phyloP scores from a whole-genome alignment of 2,329 filamentous ascomycete species.

The Ceratocystis cubensis region DNA sequence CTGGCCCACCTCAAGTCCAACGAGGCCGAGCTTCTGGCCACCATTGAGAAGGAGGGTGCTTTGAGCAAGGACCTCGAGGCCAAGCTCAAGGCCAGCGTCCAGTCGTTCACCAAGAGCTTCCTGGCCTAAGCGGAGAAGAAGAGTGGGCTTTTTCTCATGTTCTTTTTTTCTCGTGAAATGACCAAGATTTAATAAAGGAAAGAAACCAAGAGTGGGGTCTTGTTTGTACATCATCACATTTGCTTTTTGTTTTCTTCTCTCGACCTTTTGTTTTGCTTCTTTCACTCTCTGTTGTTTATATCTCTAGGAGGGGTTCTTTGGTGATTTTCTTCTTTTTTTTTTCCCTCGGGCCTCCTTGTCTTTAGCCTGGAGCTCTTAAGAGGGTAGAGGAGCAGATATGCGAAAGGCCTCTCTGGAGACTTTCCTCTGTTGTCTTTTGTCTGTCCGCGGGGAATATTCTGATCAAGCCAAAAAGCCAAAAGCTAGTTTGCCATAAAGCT shows the following conservation, averaged over 20 bases:
- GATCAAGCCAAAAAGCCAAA: too few species aligned
- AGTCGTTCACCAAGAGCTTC: conserved; percentile 91
- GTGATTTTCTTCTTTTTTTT: conserved; percentile 17
- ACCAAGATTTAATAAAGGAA: conserved; percentile 24
- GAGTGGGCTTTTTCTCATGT: background rate
- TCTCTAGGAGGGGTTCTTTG: too few species aligned
- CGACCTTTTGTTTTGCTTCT: conserved; percentile 31
- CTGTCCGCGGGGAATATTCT: conserved; percentile 7
- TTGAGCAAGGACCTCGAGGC: conserved; percentile 88
- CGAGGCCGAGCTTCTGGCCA: conserved; percentile 68
- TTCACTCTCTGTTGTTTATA: conserved; percentile 29
- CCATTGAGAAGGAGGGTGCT: conserved; percentile 90
- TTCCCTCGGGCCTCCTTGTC: conserved; percentile 38
- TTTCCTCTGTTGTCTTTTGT: conserved; percentile 23
- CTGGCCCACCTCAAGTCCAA: conserved; percentile 82
- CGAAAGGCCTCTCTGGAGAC: conserved; percentile 25
- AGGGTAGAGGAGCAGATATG: too few species aligned
- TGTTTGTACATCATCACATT: conserved; percentile 36
- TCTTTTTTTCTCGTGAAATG: conserved; percentile 12
- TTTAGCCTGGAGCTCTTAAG: conserved; percentile 47
- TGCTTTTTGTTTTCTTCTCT: conserved; percentile 30
- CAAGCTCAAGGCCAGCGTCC: conserved; percentile 65
- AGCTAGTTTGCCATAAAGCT: too few species aligned
- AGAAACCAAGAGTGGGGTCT: conserved; percentile 29
- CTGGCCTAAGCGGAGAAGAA: conserved; percentile 35